Evolutionary conservation across 371 early-diverging fungal genomes (phyloP), one percentile per base, ranked within the genome.

Genomic region (Chytridium lagenaria): DNA sequence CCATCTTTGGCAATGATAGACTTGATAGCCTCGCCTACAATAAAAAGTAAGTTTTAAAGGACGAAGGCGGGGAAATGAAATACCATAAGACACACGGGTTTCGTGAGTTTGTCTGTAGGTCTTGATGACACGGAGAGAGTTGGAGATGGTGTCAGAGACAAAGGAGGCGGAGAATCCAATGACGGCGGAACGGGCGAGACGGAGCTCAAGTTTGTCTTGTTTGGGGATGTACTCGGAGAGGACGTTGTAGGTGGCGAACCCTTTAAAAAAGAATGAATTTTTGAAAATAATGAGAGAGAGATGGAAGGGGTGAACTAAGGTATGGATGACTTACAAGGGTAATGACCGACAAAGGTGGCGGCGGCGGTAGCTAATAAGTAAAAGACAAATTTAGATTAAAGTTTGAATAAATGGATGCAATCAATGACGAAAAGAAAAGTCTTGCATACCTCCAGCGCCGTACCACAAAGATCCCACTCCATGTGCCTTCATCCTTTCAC

Each of bases 101-200:
- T 77, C 76, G 67, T 75, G 69, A 19, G 79, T 76, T 70, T 81
- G 81, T 7, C 79, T 23, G 49, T 81, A 81, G 12, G 81, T 81
- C 69, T 81, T 81, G 76, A 81, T 76, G n/a, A 81, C 81, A 33
- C 81, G 68, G 67, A 81, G 50, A 7, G 79, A 79, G 68, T 81
- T 81, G 50, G 73, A 74, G 63, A 79, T 77, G 31, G 70, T 69
- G 76, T 81, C 81, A 16, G 76, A 75, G 15, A 77, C 78, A 39
- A 77, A 66, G 19, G 76, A 75, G 37, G 79, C 75, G 12, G 73
- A 50, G 78, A 81, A 81, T 12, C 81, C 81, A 67, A 81, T 81
- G 52, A 72, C 52, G 28, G 81, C 81, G 51, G 75, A 75, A 15
- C 81, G 69, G 37, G 70, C 79, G n/a, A 81, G 76, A 37, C 75